Evolutionary conservation across 1,284 basidiomycete genomes (phyloP).

Genomic region (Phaffia rhodozyma): DNA sequence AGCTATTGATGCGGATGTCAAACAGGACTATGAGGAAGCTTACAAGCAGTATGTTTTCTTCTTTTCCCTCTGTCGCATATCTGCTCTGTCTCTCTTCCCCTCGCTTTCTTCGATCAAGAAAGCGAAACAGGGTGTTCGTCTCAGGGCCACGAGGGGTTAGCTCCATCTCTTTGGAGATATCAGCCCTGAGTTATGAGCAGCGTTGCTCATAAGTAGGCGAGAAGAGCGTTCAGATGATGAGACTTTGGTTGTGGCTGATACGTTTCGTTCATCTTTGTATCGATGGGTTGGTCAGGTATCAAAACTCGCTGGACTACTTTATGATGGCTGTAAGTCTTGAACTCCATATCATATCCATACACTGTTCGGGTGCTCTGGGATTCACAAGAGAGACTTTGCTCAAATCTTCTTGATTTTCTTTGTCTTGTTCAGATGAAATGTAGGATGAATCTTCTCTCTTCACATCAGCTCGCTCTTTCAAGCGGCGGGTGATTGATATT

Average conservation of each 20-base stretch:
- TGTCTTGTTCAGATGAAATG: slow-evolving; percentile 44
- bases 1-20: slow-evolving; percentile 89
- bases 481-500: background rate
- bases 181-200: slow-evolving; percentile 42
- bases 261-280: no score
- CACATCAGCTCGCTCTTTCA: background rate
- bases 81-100: slow-evolving; percentile 22
- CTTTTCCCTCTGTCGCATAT: background rate
- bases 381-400: background rate
- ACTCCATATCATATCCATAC: background rate
- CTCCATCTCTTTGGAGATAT: slow-evolving; percentile 49
- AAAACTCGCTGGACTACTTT: slow-evolving; percentile 95
- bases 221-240: no score
- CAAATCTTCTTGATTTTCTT: background rate
- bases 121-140: background rate
- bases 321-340: slow-evolving; percentile 59
- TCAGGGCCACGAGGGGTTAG: background rate
- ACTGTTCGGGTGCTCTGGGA: background rate
- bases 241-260: no score
- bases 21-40: slow-evolving; percentile 83
- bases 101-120: no score
- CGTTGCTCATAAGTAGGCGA: no score
- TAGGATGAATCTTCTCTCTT: slow-evolving; percentile 30
- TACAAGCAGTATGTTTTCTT: slow-evolving; percentile 49
- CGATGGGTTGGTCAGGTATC: slow-evolving; percentile 40